Conservation (phyloP, 2,329 filamentous ascomycete genomes). For the Paradendryphiella salina region DNA sequence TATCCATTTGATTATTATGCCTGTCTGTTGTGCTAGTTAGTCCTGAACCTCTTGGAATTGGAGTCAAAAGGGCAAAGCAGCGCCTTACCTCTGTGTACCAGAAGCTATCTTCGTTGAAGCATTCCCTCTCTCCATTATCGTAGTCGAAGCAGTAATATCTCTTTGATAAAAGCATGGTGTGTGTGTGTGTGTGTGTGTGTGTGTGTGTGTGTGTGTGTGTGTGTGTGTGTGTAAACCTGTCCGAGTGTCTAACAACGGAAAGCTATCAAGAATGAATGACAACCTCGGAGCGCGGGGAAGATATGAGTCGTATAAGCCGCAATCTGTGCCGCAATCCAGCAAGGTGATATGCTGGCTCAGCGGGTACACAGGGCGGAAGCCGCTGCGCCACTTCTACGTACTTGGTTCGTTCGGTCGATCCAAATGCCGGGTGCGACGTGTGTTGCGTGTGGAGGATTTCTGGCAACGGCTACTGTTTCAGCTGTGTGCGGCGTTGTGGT, state of each 20-base stretch:
- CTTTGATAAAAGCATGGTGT: constrained; percentile 33
- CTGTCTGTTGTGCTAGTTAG: constrained; percentile 53
- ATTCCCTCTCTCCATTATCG: constrained; percentile 31
- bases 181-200: constrained; percentile 1
- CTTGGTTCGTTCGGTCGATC: constrained; percentile 16
- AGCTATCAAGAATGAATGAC: not conserved
- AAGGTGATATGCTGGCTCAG: constrained; percentile 3
- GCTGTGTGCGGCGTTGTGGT: constrained; percentile 9
- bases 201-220: not conserved
- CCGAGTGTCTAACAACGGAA: not conserved
- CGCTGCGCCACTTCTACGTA: constrained; percentile 10
- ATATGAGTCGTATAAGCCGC: constrained; percentile 7
- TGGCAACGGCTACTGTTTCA: constrained; percentile 14
- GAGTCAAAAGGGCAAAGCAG: not conserved
- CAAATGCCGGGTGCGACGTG: constrained; percentile 15
- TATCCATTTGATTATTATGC: constrained; percentile 70
- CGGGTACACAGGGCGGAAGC: constrained; percentile 2
- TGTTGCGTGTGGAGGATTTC: constrained; percentile 22
- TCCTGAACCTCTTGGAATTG: not conserved
- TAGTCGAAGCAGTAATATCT: constrained; percentile 37
- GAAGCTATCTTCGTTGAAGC: constrained; percentile 38
- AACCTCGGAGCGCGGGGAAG: not conserved
- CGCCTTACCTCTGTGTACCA: constrained; percentile 41
- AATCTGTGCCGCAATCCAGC: constrained; percentile 5
- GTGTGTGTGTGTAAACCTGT: not conserved